A percentile compares a stretch with the other conserved stretches of the same genome.
Conservation (phyloP, 768 basidiomycete genomes). For the Calocera cornea region DNA sequence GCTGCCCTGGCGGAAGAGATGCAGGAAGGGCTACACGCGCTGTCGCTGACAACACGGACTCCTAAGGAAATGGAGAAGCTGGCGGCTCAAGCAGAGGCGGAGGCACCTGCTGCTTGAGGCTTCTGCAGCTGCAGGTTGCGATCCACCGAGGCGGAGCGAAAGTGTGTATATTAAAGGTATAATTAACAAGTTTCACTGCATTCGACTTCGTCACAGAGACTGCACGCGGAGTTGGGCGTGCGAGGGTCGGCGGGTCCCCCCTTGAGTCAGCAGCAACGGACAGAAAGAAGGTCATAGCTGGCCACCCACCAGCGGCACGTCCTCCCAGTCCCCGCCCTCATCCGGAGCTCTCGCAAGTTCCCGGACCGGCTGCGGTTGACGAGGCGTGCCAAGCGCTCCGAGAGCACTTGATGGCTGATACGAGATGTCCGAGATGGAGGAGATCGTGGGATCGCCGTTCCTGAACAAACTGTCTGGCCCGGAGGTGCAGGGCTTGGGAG, state of each 20-base stretch:
- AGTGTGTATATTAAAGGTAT: neutral
- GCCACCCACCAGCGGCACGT: neutral
- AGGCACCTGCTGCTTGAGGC: neutral
- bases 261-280: neutral
- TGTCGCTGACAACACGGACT: constrained; percentile 64
- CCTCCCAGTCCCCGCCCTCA: neutral
- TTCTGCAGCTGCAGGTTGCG: neutral
- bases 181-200: neutral
- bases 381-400: neutral
- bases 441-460: neutral
- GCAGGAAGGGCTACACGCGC: constrained; percentile 55
- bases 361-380: neutral
- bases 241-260: no score
- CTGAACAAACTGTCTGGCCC: constrained; percentile 1
- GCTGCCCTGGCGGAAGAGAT: constrained; percentile 59
- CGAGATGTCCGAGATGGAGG: neutral
- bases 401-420: neutral
- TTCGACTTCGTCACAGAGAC: no score
- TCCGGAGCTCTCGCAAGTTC: constrained; percentile 1
- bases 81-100: neutral
- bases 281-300: neutral
- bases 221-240: no score
- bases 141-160: neutral
- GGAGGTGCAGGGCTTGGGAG: neutral
- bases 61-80: constrained; percentile 31